These are phyloP conservation scores for Collybia mongolica DNA, from an alignment of 768 basidiomycete species.

Conservation along the genomic window DNA sequence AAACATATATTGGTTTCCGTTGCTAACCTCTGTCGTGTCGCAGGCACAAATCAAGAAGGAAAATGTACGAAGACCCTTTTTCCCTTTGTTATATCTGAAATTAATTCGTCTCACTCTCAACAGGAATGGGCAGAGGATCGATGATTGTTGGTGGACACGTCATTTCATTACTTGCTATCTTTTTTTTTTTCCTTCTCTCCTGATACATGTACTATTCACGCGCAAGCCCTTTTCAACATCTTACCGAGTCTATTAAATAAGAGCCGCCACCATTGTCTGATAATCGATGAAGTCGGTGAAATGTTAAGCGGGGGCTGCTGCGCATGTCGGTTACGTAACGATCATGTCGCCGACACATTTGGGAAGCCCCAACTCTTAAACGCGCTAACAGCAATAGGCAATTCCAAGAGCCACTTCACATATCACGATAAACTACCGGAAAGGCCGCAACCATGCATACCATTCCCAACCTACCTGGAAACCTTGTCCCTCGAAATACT, in stretches of 20 bases:
- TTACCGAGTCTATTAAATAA: not conserved
- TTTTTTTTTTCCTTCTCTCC: constrained; percentile 18
- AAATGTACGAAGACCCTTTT: constrained; percentile 62
- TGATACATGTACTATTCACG: constrained; percentile 18
- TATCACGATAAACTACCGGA: not conserved
- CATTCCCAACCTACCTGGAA: constrained; percentile 74
- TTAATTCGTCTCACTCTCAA: constrained; percentile 18
- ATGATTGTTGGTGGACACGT: constrained; percentile 35
- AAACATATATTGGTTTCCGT: constrained; percentile 6
- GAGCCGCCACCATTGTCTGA: too few relatives aligned
- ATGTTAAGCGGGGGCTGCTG: not conserved
- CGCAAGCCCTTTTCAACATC: not conserved
- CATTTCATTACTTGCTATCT: constrained; percentile 4
- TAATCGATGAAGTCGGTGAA: not conserved
- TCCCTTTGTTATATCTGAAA: constrained; percentile 1
- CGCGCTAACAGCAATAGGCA: not conserved
- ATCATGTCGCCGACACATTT: not conserved
- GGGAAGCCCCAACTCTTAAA: constrained; percentile 1
- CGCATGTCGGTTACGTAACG: too few relatives aligned
- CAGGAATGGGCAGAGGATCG: constrained; percentile 95
- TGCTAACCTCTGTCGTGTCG: constrained; percentile 9
- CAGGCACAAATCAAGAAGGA: constrained; percentile 99
- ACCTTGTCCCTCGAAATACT: constrained; percentile 49
- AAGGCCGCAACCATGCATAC: constrained; percentile 38
- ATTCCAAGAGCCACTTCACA: too few relatives aligned